Percentiles rank a stretch among this genome's conserved stretches.
Evolutionary conservation across 2,329 filamentous ascomycete genomes (phyloP).

Genomic region (Aspergillus persii): DNA sequence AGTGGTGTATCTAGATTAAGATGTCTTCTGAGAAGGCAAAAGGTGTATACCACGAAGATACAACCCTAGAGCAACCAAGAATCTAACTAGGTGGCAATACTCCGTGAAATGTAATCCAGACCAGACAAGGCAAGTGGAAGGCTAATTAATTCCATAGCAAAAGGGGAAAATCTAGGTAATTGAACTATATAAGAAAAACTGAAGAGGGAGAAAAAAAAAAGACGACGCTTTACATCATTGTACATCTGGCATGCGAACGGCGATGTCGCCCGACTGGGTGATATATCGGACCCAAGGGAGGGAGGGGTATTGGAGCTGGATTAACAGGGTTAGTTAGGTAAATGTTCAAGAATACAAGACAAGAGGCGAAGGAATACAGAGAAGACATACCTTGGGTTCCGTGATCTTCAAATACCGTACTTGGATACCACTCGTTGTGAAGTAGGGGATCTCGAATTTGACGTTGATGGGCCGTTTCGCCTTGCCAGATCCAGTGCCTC

Average conservation of each 20-base stretch:
- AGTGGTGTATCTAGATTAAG: too few relatives aligned
- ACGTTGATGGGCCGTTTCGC: conserved; percentile 96
- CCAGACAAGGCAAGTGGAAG: not conserved
- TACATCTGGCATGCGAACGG: conserved; percentile 88
- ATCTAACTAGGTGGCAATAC: too few relatives aligned
- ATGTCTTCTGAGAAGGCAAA: too few relatives aligned
- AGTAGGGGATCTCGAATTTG: conserved; percentile 99
- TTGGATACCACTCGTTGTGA: conserved; percentile 98
- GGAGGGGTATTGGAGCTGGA: conserved; percentile 92
- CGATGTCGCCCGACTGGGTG: conserved; percentile 95
- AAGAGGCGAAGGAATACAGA: not conserved
- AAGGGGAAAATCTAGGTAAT: conserved; percentile 2
- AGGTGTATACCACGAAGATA: too few relatives aligned
- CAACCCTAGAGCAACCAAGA: too few relatives aligned
- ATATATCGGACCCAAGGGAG: conserved; percentile 98
- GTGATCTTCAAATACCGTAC: conserved; percentile 99
- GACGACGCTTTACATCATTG: conserved; percentile 52
- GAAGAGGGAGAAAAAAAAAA: not conserved
- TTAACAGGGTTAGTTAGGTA: conserved; percentile 1
- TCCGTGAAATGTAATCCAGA: too few relatives aligned
- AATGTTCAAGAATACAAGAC: not conserved
- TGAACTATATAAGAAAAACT: conserved; percentile 8
- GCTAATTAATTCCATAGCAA: not conserved
- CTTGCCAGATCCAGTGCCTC: conserved; percentile 79
- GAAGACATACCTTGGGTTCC: conserved; percentile 83